Conservation (phyloP, 2,329 filamentous ascomycete species). For the Purpureocillium lavendulum region DNA sequence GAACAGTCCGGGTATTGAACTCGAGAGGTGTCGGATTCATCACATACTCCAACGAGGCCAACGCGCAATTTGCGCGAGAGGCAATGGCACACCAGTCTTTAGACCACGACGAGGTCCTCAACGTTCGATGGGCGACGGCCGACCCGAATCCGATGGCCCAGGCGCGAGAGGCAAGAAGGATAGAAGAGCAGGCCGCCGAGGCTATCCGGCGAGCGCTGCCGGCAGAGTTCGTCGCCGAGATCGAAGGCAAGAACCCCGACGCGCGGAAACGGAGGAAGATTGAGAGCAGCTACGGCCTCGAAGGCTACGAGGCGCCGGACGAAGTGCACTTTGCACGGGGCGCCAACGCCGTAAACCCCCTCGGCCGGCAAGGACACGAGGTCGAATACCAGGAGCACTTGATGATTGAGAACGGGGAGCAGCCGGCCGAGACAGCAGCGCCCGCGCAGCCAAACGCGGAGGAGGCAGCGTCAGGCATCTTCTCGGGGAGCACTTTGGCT, state of each 20-base stretch:
- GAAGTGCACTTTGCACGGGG: conserved; percentile 87
- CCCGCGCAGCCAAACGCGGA: conserved; percentile 17
- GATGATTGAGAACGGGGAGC: conserved; percentile 50
- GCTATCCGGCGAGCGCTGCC: conserved; percentile 83
- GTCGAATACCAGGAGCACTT: conserved; percentile 53
- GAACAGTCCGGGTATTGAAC: conserved; percentile 69
- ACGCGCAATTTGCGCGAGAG: conserved; percentile 85
- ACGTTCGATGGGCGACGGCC: conserved; percentile 93
- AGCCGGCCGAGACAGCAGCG: conserved; percentile 26
- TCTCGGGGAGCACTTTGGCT: conserved; percentile 74
- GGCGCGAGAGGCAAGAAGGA: conserved; percentile 76
- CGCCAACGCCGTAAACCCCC: conserved; percentile 54
- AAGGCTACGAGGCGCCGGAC: conserved; percentile 90
- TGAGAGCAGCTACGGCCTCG: conserved; percentile 78
- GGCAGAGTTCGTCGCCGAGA: conserved; percentile 83
- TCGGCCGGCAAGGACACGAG: conserved; percentile 50
- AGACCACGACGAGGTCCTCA: conserved; percentile 86
- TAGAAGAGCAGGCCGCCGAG: conserved; percentile 95
- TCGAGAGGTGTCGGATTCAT: conserved; percentile 87
- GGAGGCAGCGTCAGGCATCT: conserved; percentile 51
- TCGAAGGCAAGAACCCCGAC: conserved; percentile 84
- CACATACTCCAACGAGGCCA: conserved; percentile 86
- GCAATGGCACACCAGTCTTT: conserved; percentile 92
- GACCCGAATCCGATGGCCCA: conserved; percentile 95
- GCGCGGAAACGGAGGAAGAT: conserved; percentile 82